These are phyloP conservation scores for Didymella sp. DNA, from an alignment of 2,329 filamentous ascomycete species.

Conservation along the genomic window DNA sequence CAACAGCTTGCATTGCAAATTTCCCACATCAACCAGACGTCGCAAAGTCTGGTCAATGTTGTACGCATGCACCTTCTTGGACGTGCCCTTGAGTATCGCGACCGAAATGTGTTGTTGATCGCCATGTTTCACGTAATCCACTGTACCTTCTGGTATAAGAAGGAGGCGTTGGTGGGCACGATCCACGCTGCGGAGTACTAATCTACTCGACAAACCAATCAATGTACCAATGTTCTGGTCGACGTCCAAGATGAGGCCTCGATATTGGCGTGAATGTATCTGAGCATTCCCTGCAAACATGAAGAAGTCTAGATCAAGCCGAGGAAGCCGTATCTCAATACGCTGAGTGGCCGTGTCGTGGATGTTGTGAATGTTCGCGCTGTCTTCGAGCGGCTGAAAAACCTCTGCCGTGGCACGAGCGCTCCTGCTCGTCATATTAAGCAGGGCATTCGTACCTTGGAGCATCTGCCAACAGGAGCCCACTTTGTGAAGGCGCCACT, in stretches of 20 bases:
- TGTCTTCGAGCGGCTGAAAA: conserved; percentile 28
- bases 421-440: not conserved
- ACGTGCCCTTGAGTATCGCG: too few species aligned
- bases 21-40: conserved; percentile 60
- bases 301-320: conserved; percentile 27
- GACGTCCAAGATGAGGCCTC: conserved; percentile 34
- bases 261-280: not conserved
- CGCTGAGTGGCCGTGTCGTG: conserved; percentile 7
- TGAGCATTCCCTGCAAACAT: not conserved
- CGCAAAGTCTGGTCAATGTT: conserved; percentile 59
- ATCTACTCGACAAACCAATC: conserved; percentile 32
- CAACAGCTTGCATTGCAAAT: conserved; percentile 60
- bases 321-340: conserved; percentile 27
- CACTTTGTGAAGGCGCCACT: too few species aligned
- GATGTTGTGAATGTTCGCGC: conserved; percentile 25
- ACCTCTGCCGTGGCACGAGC: conserved; percentile 20
- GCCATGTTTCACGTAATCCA: conserved; percentile 12
- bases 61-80: conserved; percentile 54
- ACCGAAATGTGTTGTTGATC: conserved; percentile 24
- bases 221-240: conserved; percentile 36
- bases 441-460: not conserved
- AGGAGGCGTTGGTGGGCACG: conserved; percentile 46
- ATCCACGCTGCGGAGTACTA: conserved; percentile 25
- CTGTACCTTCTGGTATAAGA: conserved; percentile 38
- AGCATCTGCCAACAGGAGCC: too few species aligned